These are phyloP conservation scores for Russula sp. DNA, from an alignment of 768 basidiomycete genomes.

Conservation along the genomic window DNA sequence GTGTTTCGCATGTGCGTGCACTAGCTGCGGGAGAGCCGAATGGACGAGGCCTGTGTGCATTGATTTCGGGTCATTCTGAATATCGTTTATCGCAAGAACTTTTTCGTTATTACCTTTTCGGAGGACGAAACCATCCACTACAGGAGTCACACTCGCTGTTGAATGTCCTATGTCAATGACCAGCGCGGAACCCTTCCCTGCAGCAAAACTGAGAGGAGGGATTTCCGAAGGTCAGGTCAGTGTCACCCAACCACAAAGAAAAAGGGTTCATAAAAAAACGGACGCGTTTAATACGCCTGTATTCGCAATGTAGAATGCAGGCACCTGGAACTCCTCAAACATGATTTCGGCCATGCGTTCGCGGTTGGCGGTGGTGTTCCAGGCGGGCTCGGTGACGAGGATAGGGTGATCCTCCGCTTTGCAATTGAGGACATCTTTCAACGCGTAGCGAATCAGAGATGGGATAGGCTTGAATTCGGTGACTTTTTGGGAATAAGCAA, in stretches of 20 bases:
- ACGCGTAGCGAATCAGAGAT: constrained; percentile 68
- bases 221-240: not conserved
- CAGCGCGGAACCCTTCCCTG: constrained; percentile 95
- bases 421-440: constrained; percentile 72
- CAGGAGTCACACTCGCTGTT: constrained; percentile 87
- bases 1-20: constrained; percentile 76
- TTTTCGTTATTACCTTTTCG: constrained; percentile 69
- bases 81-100: not conserved
- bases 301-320: constrained; percentile 96
- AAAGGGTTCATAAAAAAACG: not conserved
- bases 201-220: constrained; percentile 74
- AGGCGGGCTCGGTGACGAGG: constrained; percentile 91
- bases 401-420: constrained; percentile 85
- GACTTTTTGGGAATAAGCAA: constrained; percentile 42
- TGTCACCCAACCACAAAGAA: not conserved
- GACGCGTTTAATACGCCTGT: constrained; percentile 92
- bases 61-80: not conserved
- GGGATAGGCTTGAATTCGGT: constrained; percentile 73
- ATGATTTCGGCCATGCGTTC: constrained; percentile 96
- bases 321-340: constrained; percentile 94
- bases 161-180: constrained; percentile 93
- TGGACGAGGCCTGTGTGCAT: constrained; percentile 62
- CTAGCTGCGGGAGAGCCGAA: constrained; percentile 73
- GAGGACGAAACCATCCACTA: constrained; percentile 96
- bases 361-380: constrained; percentile 91